Conservation (phyloP, 805 yeast species). For the Sugiyamaella qingdaonensis region DNA sequence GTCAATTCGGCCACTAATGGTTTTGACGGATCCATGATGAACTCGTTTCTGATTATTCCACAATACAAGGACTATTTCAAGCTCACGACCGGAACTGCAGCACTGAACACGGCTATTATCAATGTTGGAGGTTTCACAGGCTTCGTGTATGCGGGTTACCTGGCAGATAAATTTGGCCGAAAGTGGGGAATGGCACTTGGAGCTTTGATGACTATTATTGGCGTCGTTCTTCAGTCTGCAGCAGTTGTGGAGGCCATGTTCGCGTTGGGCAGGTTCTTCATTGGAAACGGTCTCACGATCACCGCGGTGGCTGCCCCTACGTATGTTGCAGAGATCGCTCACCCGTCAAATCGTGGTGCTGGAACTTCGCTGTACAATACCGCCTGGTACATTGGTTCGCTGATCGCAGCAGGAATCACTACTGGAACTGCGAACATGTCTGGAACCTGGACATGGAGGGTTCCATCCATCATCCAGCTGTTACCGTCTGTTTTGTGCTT, state of each 20-base stretch:
- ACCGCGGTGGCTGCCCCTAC: slow-evolving; percentile 77
- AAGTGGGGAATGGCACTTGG: slow-evolving; percentile 55
- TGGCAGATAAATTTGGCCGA: slow-evolving; percentile 62
- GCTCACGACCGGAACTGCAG: slow-evolving; percentile 19
- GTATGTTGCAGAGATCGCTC: slow-evolving; percentile 67
- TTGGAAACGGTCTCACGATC: slow-evolving; percentile 76
- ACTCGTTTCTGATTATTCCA: slow-evolving; percentile 25
- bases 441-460: slow-evolving; percentile 57
- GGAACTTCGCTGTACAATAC: slow-evolving; percentile 63
- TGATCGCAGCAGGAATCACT: slow-evolving; percentile 71
- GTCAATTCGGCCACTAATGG: slow-evolving; percentile 11
- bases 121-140: slow-evolving; percentile 65
- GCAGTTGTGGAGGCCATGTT: slow-evolving; percentile 53
- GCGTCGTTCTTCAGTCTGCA: slow-evolving; percentile 48
- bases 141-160: slow-evolving; percentile 54
- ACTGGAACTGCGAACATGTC: slow-evolving; percentile 60
- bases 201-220: slow-evolving; percentile 49
- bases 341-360: slow-evolving; percentile 57
- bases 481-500: slow-evolving; percentile 53
- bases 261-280: slow-evolving; percentile 61
- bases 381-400: slow-evolving; percentile 63
- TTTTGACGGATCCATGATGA: slow-evolving; percentile 21
- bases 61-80: slow-evolving; percentile 19
- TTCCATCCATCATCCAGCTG: slow-evolving; percentile 69
- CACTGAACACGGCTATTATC: slow-evolving; percentile 20